Evolutionary conservation across 1,284 basidiomycete species (phyloP), one percentile per base, ranked within the genome.

Genomic region (Pseudozyma sp.): DNA sequence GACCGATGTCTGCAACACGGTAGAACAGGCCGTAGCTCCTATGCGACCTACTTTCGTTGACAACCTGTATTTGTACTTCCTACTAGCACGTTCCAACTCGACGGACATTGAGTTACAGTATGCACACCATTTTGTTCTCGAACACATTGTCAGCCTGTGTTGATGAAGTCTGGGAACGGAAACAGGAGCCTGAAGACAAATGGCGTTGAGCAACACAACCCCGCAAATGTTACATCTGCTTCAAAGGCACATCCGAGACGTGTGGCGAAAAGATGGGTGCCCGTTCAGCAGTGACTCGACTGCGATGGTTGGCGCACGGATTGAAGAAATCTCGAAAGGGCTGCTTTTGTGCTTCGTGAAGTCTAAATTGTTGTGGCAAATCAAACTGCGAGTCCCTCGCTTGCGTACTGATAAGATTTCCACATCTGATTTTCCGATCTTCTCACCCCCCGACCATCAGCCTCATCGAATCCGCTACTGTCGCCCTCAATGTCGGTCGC

Each of bases 231-330:
- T 14, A 42, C 40, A 42, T 7, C n/a, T 24, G n/a, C 14, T 7
- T 2, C 2, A 9, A 42, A 16, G 40, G 2, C 17, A 13, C 17
- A 30, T 37, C 29, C 17, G 39, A 40, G 39, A 31, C 13, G 49
- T 16, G 47, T 6, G 17, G 2, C 48, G 0, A 39, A 50, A 50
- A 30, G 24, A n/a, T 10, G 10, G 37, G n/a, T 10, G n/a, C 39
- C n/a, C n/a, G 13, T 11, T 17, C 30, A 34, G n/a, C 31, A 54
- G 24, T 54, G 52, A 54, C 52, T 54, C 52, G 52, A 54, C 43
- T 4, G 8, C 4, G 9, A 5, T 10, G 33, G 9, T 0, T 10
- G 33, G 43, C 52, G 52, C 52, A 54, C 52, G 52, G 43, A 45
- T 53, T 53, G 42, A 53, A 53, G 51, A 53, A 54, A 45, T 16